phyloP scores from a whole-genome alignment of 2,329 filamentous ascomycete genomes.

The Penicillium expansum region DNA sequence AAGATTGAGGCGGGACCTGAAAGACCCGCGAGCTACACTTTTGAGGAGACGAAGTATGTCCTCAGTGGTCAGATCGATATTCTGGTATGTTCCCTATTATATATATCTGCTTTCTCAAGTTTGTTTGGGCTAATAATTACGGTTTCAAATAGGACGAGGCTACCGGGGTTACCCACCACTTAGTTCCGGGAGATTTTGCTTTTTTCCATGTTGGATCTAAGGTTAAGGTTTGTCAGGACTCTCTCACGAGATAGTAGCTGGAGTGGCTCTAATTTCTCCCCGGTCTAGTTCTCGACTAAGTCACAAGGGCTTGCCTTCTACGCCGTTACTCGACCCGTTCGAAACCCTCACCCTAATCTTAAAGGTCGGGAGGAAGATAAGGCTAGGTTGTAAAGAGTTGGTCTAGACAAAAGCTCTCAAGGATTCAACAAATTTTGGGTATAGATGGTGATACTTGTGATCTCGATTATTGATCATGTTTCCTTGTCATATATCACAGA shows the following conservation, averaged over 20 bases:
- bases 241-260: not conserved
- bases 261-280: not conserved
- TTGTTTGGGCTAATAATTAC: not conserved
- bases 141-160: conserved; percentile 14
- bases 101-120: too few species aligned
- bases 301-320: conserved; percentile 22
- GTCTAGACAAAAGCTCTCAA: not conserved
- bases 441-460: not conserved
- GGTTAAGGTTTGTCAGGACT: conserved; percentile 17
- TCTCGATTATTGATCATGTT: not conserved
- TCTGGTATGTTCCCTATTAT: conserved; percentile 13
- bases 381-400: not conserved
- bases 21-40: conserved; percentile 22
- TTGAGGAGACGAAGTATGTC: conserved; percentile 28
- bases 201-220: conserved; percentile 21
- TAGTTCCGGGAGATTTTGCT: conserved; percentile 18
- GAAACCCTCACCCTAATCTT: conserved; percentile 19
- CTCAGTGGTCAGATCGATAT: conserved; percentile 27
- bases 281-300: conserved; percentile 22
- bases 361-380: conserved; percentile 20
- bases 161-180: conserved; percentile 17
- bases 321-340: conserved; percentile 22
- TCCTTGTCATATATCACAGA: too few species aligned
- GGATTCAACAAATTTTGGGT: not conserved
- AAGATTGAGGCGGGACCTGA: conserved; percentile 26